Percentiles rank a stretch among this genome's conserved stretches.
Evolutionary conservation across 345 rosid species (phyloP).

Genomic region (Erucastrum elatum): DNA sequence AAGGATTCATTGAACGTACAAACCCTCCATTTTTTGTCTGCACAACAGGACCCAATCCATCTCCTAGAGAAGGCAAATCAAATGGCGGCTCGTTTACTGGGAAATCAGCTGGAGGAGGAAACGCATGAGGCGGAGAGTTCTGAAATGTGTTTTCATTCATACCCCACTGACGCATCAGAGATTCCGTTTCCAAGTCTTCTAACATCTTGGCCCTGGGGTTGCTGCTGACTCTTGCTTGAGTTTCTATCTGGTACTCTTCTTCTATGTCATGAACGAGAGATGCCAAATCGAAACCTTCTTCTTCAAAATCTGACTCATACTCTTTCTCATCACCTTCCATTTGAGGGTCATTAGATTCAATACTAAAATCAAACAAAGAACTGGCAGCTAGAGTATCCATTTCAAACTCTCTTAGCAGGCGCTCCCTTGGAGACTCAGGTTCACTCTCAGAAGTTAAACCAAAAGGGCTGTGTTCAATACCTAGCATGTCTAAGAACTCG

Average conservation of each 20-base stretch:
- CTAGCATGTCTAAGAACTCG: constrained; percentile 85
- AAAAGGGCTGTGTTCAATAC: constrained; percentile 72
- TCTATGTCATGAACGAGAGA: constrained; percentile 59
- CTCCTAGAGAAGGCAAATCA: constrained; percentile 74
- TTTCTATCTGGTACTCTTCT: constrained; percentile 55
- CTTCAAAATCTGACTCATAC: constrained; percentile 42
- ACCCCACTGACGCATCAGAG: constrained; percentile 93
- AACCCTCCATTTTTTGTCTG: constrained; percentile 83
- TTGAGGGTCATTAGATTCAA: constrained; percentile 42
- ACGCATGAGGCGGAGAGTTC: constrained; percentile 59
- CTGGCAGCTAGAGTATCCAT: constrained; percentile 66
- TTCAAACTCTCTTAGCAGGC: constrained; percentile 82
- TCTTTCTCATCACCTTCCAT: constrained; percentile 42
- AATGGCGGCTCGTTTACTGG: constrained; percentile 56
- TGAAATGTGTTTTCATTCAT: constrained; percentile 74
- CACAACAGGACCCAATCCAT: constrained; percentile 82
- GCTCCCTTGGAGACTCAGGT: constrained; percentile 95
- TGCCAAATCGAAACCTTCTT: constrained; percentile 54
- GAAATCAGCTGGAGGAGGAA: constrained; percentile 58
- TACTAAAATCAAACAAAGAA: constrained; percentile 58
- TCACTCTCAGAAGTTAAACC: constrained; percentile 74
- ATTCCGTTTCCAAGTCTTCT: constrained; percentile 82
- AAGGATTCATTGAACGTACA: constrained; percentile 80
- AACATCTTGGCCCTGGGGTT: constrained; percentile 61
- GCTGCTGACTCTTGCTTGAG: constrained; percentile 42